These are phyloP conservation scores for Durusdinium trenchii DNA, from an alignment of 73 alveolate genomes.

Conservation along the genomic window DNA sequence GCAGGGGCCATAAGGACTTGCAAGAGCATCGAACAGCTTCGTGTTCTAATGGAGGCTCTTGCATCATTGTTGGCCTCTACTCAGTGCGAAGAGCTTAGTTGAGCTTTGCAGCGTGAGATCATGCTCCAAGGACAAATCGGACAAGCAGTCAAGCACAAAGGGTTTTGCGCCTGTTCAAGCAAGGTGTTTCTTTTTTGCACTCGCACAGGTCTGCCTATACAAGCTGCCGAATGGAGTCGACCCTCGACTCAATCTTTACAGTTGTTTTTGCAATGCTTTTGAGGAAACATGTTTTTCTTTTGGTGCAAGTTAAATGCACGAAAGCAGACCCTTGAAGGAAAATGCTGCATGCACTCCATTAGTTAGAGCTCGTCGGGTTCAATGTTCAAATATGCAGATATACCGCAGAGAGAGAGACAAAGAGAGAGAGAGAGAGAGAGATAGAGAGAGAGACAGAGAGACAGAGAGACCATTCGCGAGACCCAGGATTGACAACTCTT, in stretches of 20 bases:
- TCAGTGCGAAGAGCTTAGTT: too few relatives aligned
- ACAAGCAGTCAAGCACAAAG: background rate
- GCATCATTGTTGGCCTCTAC: background rate
- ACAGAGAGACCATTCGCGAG: background rate
- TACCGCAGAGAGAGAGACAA: background rate
- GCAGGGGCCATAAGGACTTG: background rate
- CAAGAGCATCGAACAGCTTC: background rate
- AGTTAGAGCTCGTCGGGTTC: background rate
- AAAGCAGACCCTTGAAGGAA: background rate
- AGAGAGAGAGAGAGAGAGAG: too few relatives aligned
- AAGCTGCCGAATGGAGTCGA: background rate
- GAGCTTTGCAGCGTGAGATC: too few relatives aligned
- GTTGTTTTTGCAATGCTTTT: background rate
- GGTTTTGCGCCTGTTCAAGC: background rate
- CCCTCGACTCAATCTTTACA: background rate
- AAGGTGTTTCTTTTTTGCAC: background rate
- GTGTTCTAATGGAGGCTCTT: background rate
- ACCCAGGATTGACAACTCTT: conserved; percentile 19
- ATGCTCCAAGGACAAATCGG: too few relatives aligned
- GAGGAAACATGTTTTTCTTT: background rate
- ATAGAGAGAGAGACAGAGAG: background rate
- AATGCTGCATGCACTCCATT: background rate
- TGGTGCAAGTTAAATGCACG: background rate
- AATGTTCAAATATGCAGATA: background rate
- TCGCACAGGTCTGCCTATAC: background rate